Conservation (phyloP, 179 eudicot genomes). For the Silene vulgaris region DNA sequence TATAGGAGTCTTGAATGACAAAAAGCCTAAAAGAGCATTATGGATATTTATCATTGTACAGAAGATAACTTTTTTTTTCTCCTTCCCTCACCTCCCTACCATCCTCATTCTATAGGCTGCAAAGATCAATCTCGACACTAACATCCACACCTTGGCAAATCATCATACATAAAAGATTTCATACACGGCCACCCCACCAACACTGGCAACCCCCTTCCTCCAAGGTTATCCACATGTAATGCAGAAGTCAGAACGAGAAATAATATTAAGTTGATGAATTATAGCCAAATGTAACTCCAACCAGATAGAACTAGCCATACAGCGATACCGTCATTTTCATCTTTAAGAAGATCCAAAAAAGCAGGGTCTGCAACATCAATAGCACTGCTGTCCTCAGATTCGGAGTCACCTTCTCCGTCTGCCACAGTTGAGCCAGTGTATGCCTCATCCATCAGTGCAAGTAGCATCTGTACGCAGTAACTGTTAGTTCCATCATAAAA, state of each 20-base stretch:
- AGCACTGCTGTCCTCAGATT: conserved; percentile 77
- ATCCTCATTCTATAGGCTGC: not conserved
- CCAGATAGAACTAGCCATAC: conserved; percentile 41
- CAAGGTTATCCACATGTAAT: not conserved
- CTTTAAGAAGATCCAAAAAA: conserved; percentile 94
- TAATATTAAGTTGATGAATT: not conserved
- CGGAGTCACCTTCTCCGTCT: conserved; percentile 95
- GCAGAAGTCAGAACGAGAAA: not conserved
- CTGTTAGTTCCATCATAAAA: conserved; percentile 17
- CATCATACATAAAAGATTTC: conserved; percentile 3
- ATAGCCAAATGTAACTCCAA: not conserved
- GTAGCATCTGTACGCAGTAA: conserved; percentile 68
- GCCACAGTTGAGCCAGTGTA: conserved; percentile 97
- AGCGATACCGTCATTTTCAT: conserved; percentile 97
- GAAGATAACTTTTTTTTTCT: not conserved
- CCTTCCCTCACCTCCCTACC: not conserved
- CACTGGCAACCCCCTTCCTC: not conserved
- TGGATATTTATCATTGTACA: not conserved
- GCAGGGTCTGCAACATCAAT: conserved; percentile 84
- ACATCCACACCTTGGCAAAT: not conserved
- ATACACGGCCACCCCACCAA: not conserved
- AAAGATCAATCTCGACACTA: not conserved
- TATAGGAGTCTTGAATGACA: not conserved
- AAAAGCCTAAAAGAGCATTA: not conserved
- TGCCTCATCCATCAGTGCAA: conserved; percentile 99